phyloP scores from a whole-genome alignment of 164 flowering plant species.

The Saururus chinensis region DNA sequence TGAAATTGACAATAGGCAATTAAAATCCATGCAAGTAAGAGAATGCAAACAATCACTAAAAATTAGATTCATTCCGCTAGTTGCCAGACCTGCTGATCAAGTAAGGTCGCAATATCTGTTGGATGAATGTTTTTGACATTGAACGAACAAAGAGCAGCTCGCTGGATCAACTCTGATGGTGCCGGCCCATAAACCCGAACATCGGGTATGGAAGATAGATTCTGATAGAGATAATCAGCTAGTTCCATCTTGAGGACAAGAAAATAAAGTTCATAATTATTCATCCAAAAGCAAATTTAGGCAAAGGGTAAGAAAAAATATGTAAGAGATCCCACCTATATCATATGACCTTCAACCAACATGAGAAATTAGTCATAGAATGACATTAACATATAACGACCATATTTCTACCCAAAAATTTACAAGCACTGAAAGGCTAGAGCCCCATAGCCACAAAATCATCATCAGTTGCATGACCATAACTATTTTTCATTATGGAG shows the following conservation, averaged over 20 bases:
- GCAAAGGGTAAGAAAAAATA: background rate
- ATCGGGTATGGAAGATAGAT: conserved; percentile 40
- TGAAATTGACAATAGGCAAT: conserved; percentile 17
- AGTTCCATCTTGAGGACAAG: conserved; percentile 45
- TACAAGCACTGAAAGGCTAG: too few species aligned
- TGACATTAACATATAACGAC: too few species aligned
- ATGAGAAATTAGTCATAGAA: too few species aligned
- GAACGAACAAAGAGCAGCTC: conserved; percentile 90
- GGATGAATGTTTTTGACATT: conserved; percentile 78
- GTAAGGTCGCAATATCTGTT: conserved; percentile 87
- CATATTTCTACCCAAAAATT: too few species aligned
- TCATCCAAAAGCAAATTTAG: background rate
- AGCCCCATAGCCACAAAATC: too few species aligned
- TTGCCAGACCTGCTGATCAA: conserved; percentile 75
- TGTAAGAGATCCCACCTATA: too few species aligned
- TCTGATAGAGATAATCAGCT: conserved; percentile 58
- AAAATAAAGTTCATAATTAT: too few species aligned
- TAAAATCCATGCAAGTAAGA: background rate
- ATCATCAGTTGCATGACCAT: too few species aligned
- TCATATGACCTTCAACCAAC: too few species aligned
- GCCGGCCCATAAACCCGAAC: conserved; percentile 76
- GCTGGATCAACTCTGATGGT: conserved; percentile 42
- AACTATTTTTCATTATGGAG: too few species aligned
- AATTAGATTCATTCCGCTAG: background rate
- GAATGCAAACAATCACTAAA: background rate